Percentiles rank a stretch among this genome's conserved stretches.
Evolutionary conservation across 2,329 filamentous ascomycete species (phyloP).

Genomic region (Neopestalotiopsis sp.): DNA sequence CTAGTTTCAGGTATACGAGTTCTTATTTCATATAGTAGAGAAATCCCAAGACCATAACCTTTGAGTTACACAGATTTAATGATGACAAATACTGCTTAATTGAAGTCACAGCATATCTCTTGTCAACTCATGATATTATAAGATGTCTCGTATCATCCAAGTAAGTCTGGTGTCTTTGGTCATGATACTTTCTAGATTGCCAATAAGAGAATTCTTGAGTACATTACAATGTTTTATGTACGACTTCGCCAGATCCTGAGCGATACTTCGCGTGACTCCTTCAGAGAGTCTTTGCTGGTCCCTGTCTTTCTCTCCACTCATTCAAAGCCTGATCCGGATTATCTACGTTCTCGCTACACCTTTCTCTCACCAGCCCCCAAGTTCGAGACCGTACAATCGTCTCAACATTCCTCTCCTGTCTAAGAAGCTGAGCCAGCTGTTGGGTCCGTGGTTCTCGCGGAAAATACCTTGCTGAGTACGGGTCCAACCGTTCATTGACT

Average conservation of each 20-base stretch:
- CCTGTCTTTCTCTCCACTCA: slow-evolving; percentile 32
- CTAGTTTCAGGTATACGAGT: background rate
- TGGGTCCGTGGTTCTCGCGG: slow-evolving; percentile 81
- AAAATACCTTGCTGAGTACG: slow-evolving; percentile 86
- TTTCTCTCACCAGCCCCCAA: slow-evolving; percentile 78
- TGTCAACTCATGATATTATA: no score
- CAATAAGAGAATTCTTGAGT: background rate
- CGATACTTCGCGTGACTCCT: no score
- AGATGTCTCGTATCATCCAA: no score
- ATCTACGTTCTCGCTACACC: slow-evolving; percentile 67
- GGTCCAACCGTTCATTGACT: slow-evolving; percentile 88
- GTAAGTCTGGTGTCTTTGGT: no score
- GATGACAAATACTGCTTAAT: no score
- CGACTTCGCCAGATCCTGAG: background rate
- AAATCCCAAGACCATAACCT: no score
- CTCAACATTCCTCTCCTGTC: slow-evolving; percentile 79
- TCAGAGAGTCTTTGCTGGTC: background rate
- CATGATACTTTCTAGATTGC: no score
- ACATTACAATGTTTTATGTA: background rate
- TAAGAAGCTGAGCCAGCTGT: slow-evolving; percentile 72
- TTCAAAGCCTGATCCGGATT: slow-evolving; percentile 60
- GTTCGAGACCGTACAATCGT: slow-evolving; percentile 80
- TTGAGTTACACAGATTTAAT: no score
- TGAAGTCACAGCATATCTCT: no score
- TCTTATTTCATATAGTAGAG: no score